Conservation (phyloP, 2,329 filamentous ascomycete species). For the Gnomoniopsis sp. region DNA sequence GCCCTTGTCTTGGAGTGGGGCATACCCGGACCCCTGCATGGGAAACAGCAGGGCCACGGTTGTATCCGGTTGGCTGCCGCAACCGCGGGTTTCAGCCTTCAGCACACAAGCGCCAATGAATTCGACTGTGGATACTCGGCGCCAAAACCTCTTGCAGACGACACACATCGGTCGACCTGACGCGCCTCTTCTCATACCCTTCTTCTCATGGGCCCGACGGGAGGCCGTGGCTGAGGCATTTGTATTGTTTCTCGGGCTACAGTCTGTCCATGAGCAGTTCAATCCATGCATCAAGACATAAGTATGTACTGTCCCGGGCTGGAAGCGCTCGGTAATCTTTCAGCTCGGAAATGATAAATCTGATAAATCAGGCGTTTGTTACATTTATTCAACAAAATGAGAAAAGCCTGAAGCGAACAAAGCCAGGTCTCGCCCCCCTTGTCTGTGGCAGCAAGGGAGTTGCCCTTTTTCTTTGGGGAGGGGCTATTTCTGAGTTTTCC, state of each 20-base stretch:
- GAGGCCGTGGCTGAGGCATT: not conserved
- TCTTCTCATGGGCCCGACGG: not conserved
- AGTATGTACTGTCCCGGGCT: no score
- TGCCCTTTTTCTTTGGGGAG: no score
- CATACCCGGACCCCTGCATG: not conserved
- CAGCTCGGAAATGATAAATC: not conserved
- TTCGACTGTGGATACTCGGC: not conserved
- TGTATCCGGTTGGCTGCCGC: not conserved
- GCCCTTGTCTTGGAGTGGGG: not conserved
- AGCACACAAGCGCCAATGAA: slow-evolving; percentile 1
- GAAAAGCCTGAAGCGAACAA: not conserved
- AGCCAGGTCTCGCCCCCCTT: no score
- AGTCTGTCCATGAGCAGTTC: not conserved
- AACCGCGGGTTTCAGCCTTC: slow-evolving; percentile 2
- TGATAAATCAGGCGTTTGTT: not conserved
- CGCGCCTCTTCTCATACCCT: not conserved
- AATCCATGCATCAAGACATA: no score
- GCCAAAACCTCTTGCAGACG: not conserved
- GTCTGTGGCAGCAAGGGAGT: no score
- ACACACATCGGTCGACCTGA: not conserved
- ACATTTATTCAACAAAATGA: not conserved
- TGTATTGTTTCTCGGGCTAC: not conserved
- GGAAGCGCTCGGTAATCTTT: not conserved
- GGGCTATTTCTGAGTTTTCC: no score
- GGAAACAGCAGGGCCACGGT: not conserved